Conservation (phyloP, 1,284 basidiomycete species). For the Cryptococcus sp. region DNA sequence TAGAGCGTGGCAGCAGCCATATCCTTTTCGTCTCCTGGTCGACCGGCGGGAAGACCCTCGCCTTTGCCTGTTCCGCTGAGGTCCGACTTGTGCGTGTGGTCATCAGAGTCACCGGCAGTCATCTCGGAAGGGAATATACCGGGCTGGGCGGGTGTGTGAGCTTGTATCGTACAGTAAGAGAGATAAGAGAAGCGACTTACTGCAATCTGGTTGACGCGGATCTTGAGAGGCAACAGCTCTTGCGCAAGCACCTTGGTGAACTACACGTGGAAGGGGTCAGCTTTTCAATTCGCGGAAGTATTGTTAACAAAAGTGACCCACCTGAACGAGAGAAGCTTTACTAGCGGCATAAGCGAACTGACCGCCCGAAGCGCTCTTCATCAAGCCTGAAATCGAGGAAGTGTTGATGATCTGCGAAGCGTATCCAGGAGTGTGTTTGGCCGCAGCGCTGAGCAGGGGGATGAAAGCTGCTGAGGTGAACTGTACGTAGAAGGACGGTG, state of each 20-base stretch:
- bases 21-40: conserved; percentile 36
- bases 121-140: conserved; percentile 38
- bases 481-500: conserved; percentile 4
- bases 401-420: conserved; percentile 42
- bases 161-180: neutral
- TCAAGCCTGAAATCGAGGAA: conserved; percentile 41
- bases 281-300: neutral
- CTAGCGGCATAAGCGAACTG: conserved; percentile 41
- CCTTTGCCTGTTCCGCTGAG: conserved; percentile 32
- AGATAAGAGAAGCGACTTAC: conserved; percentile 7
- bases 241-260: conserved; percentile 36
- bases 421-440: conserved; percentile 34
- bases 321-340: conserved; percentile 42
- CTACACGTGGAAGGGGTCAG: neutral
- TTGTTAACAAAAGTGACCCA: conserved; percentile 3
- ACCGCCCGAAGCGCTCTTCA: conserved; percentile 39
- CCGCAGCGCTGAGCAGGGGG: conserved; percentile 39
- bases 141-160: conserved; percentile 6
- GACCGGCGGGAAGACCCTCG: conserved; percentile 29
- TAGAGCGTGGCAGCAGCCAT: conserved; percentile 38
- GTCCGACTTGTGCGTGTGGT: conserved; percentile 38
- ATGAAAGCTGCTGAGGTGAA: conserved; percentile 44
- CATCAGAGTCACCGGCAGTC: conserved; percentile 41
- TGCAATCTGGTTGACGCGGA: conserved; percentile 46
- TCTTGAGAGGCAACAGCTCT: conserved; percentile 37